Conservation (phyloP, 148 eudicot species). For the Cornus controversa region DNA sequence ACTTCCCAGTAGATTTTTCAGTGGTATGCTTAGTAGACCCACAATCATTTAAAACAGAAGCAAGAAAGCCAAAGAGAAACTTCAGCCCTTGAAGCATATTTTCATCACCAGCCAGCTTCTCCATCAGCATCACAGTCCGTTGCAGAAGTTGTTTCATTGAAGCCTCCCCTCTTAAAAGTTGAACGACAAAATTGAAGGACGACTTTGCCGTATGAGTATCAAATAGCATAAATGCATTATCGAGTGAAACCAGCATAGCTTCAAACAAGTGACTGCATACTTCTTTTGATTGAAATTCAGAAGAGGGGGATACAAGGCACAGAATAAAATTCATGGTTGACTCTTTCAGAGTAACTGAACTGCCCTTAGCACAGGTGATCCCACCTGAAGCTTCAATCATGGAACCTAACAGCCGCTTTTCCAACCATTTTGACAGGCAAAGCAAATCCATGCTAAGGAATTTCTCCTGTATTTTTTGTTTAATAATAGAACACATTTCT, state of each 20-base stretch:
- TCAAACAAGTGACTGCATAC: constrained; percentile 65
- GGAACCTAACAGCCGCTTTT: constrained; percentile 70
- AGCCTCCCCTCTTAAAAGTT: constrained; percentile 69
- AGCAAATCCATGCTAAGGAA: constrained; percentile 63
- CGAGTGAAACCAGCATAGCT: constrained; percentile 67
- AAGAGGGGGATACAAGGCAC: constrained; percentile 53
- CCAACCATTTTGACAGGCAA: constrained; percentile 82
- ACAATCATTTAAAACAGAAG: constrained; percentile 57
- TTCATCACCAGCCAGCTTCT: constrained; percentile 77
- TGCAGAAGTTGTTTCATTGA: constrained; percentile 69
- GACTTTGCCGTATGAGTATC: constrained; percentile 75
- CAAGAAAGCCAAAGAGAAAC: constrained; percentile 74
- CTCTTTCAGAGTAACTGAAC: constrained; percentile 71
- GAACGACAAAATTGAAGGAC: constrained; percentile 64
- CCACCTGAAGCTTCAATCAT: constrained; percentile 45
- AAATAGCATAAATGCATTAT: constrained; percentile 63
- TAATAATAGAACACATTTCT: constrained; percentile 52
- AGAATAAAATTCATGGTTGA: constrained; percentile 73
- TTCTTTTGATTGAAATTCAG: constrained; percentile 56
- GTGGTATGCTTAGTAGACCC: constrained; percentile 45
- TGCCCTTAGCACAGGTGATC: constrained; percentile 44
- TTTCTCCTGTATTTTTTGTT: constrained; percentile 57
- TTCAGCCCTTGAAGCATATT: constrained; percentile 81
- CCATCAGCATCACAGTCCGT: constrained; percentile 61
- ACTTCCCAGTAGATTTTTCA: constrained; percentile 53